phyloP scores from a whole-genome alignment of 2,329 filamentous ascomycete species.

The Biscogniauxia marginata region DNA sequence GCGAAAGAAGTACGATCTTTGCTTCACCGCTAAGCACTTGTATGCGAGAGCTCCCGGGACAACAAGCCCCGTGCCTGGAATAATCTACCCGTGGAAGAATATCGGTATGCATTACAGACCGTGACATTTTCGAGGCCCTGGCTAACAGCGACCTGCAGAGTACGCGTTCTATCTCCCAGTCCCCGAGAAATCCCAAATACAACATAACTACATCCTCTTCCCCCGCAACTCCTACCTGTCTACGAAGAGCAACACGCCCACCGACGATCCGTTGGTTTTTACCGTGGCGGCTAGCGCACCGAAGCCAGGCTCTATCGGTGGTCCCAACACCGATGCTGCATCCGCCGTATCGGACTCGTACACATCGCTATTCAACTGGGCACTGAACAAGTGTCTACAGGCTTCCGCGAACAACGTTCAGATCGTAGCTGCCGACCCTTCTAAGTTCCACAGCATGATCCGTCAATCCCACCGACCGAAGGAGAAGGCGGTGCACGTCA shows the following conservation, averaged over 20 bases:
- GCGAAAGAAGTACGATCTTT: constrained; percentile 66
- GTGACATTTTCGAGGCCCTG: neutral
- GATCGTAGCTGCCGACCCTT: constrained; percentile 53
- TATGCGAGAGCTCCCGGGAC: constrained; percentile 56
- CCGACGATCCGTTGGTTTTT: constrained; percentile 61
- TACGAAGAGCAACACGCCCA: constrained; percentile 41
- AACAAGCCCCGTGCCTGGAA: constrained; percentile 49
- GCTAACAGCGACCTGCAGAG: constrained; percentile 40
- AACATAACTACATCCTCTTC: constrained; percentile 65
- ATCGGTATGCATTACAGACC: constrained; percentile 46
- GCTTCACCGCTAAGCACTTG: constrained; percentile 58
- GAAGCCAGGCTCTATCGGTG: constrained; percentile 57
- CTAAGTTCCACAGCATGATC: constrained; percentile 56
- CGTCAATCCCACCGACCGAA: constrained; percentile 57
- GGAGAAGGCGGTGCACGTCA: constrained; percentile 65
- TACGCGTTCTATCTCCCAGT: constrained; percentile 63
- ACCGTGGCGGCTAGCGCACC: constrained; percentile 59
- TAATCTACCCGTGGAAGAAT: constrained; percentile 59
- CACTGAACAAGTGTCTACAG: constrained; percentile 51
- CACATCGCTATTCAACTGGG: constrained; percentile 60
- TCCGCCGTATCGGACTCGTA: constrained; percentile 58
- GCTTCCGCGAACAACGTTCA: constrained; percentile 46
- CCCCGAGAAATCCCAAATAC: constrained; percentile 63
- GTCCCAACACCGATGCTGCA: constrained; percentile 48
- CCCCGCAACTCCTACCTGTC: constrained; percentile 55